phyloP scores from a whole-genome alignment of 176 grass and related monocot genomes.

The Oryza australiensis region DNA sequence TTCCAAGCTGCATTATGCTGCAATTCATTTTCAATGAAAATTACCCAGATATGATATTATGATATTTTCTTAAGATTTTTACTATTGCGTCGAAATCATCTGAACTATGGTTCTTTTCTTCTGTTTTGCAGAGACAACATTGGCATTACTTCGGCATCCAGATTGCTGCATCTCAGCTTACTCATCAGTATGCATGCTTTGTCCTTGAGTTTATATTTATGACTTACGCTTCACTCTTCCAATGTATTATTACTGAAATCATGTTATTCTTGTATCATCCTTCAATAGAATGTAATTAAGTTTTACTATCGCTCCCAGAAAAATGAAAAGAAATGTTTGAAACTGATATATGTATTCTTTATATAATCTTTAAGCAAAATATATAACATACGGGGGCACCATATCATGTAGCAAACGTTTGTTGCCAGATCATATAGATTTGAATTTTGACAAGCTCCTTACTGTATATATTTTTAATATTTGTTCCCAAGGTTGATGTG shows the following conservation, averaged over 20 bases:
- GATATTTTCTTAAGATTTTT: conserved; percentile 4
- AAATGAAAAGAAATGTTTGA: neutral
- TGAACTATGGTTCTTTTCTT: conserved; percentile 12
- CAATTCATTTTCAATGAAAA: neutral
- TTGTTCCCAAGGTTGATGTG: conserved; percentile 71
- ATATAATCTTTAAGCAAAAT: neutral
- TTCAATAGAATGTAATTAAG: conserved; percentile 18
- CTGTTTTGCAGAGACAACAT: conserved; percentile 77
- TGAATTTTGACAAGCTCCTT: neutral
- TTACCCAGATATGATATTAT: neutral
- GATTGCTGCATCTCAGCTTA: conserved; percentile 99
- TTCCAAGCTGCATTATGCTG: neutral
- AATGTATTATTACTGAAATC: conserved; percentile 17
- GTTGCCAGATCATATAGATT: neutral
- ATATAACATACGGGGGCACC: neutral
- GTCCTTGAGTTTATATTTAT: conserved; percentile 28
- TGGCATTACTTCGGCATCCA: conserved; percentile 95
- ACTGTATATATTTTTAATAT: neutral
- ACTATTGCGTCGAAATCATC: neutral
- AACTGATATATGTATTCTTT: neutral
- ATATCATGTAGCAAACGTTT: conserved; percentile 15
- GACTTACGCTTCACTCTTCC: neutral
- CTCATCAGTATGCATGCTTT: conserved; percentile 64
- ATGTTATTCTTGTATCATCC: neutral
- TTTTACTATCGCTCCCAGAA: neutral